Evolutionary conservation across 441 rosid genomes (phyloP).

Genomic region (Sinapis alba): DNA sequence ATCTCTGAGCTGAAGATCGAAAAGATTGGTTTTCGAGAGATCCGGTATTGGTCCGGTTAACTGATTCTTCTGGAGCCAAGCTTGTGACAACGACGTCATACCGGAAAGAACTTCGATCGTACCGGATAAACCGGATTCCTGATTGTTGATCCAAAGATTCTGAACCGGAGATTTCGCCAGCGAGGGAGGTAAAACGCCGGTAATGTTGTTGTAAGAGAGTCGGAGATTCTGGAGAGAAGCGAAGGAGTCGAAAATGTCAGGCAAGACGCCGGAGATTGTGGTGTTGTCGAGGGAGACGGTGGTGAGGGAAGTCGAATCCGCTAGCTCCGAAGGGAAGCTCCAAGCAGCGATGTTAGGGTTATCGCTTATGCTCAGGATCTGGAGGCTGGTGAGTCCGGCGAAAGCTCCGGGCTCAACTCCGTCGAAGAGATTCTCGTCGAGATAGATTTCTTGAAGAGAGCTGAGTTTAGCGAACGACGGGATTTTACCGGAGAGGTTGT

Average conservation of each 20-base stretch:
- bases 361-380: constrained; percentile 47
- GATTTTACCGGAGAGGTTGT: constrained; percentile 54
- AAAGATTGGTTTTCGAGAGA: constrained; percentile 53
- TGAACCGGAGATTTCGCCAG: constrained; percentile 49
- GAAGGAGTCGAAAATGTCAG: constrained; percentile 57
- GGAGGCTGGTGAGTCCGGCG: constrained; percentile 56
- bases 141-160: constrained; percentile 72
- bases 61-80: constrained; percentile 72
- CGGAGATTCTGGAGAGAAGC: constrained; percentile 53
- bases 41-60: constrained; percentile 76
- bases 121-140: constrained; percentile 55
- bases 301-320: constrained; percentile 45
- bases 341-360: constrained; percentile 44
- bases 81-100: constrained; percentile 62
- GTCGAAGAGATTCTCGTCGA: constrained; percentile 59
- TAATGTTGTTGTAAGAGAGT: constrained; percentile 70
- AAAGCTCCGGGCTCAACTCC: constrained; percentile 56
- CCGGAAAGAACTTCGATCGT: constrained; percentile 55
- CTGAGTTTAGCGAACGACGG: constrained; percentile 61
- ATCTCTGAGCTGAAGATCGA: constrained; percentile 74
- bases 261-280: constrained; percentile 52
- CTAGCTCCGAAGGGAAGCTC: constrained; percentile 63
- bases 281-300: constrained; percentile 46
- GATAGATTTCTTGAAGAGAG: constrained; percentile 44
- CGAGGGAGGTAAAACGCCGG: constrained; percentile 60